A percentile compares a stretch with the other conserved stretches of the same genome.
phyloP scores from a whole-genome alignment of 2,329 filamentous ascomycete genomes.

The Helotiales sp. region DNA sequence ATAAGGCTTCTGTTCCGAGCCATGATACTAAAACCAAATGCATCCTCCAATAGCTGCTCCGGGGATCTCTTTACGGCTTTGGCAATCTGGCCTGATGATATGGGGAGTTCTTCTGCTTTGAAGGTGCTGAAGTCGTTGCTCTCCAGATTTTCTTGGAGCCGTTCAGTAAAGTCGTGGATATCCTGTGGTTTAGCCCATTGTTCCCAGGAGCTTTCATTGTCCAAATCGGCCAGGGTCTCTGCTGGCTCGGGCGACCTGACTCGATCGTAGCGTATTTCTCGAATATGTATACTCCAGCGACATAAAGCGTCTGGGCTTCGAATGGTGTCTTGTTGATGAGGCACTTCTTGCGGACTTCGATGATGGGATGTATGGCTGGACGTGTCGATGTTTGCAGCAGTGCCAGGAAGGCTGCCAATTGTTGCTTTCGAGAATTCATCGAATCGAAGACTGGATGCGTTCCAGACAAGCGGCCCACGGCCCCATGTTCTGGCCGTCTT shows the following conservation, averaged over 20 bases:
- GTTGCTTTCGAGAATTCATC: not conserved
- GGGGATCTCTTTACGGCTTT: constrained; percentile 23
- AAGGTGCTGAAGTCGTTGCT: constrained; percentile 17
- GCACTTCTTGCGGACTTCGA: not conserved
- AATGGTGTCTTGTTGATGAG: not conserved
- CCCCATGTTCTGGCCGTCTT: constrained; percentile 11
- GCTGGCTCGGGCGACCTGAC: not conserved
- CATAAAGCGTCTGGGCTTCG: not conserved
- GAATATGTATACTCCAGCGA: constrained; percentile 14
- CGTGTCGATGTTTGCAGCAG: not conserved
- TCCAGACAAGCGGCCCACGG: not conserved
- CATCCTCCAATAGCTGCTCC: constrained; percentile 27
- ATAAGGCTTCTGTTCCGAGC: constrained; percentile 26
- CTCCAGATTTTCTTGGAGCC: not conserved
- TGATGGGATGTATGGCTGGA: not conserved
- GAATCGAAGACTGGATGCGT: constrained; percentile 5
- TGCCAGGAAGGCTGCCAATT: not conserved
- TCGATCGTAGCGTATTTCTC: not conserved
- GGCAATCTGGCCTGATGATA: constrained; percentile 27
- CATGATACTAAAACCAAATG: constrained; percentile 33
- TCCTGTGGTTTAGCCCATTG: not conserved
- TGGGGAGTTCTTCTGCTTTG: constrained; percentile 20
- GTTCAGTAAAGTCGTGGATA: constrained; percentile 1
- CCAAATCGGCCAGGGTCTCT: not conserved
- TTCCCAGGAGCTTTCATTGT: not conserved